Base-by-base conservation (phyloP, 495 filamentous ascomycete species). In the Echria macrotheca region DNA sequence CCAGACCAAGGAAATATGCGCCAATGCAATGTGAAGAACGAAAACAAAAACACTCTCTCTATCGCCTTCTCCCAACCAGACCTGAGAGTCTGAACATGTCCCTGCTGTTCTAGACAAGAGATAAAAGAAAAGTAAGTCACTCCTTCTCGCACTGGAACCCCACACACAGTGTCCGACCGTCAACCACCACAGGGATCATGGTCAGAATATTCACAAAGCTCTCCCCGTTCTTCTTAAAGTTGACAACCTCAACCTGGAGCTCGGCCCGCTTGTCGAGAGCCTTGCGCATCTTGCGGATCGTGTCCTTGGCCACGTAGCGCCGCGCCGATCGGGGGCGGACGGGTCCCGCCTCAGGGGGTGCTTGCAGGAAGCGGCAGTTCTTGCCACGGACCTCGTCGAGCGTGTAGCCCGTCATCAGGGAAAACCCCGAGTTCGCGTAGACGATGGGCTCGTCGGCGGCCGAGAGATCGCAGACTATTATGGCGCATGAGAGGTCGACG, bases 301-400 rank as follows among this genome's bases (percentile, higher is more conserved):
- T 52, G n/a, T 63, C 59, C 31, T 60, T 58, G 55, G 71, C 60
- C 47, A 69, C 61, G 25, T 65, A 52, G 22, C 65, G 60, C 23
- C 65, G 64, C 11, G 52, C 21, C 11, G 62, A 62, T 28, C 50
- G 52, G n/a, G 53, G 51, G 15, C 46, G 42, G 21, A 69, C 63
- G 21, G 59, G 54, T 3, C 60, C 65, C 3, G 47, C 64, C n/a
- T n/a, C n/a, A n/a, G n/a, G n/a, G 12, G 73, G 72, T 5, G 68
- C 58, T 56, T 79, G 76, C 17, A 79, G 53, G 45, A 79, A 77
- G n/a, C 76, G 74, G 44, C 74, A 78, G 58, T 79, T 79, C 14
- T 54, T 45, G 0, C 73, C 72, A n/a, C 73, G 25, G 8, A 71
- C 60, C 47, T 79, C 73, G 25, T 38, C 19, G 2, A 31, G 32